These are phyloP conservation scores for Canavalia gladiata DNA, from an alignment of 306 rosid species.

Conservation along the genomic window DNA sequence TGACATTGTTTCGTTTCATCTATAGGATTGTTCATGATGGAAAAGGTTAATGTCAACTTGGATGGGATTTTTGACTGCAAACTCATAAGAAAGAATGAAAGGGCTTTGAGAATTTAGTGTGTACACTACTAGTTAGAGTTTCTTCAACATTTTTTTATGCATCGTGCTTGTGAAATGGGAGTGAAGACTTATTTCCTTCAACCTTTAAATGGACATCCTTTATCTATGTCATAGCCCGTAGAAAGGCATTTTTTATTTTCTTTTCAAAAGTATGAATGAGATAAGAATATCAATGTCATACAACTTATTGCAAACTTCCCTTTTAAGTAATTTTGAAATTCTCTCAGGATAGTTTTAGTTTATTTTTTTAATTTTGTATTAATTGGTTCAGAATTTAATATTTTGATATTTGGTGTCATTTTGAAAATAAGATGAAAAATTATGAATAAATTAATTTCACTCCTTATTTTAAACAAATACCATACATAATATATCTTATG, in stretches of 20 bases:
- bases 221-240: constrained; percentile 18
- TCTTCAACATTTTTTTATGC: background rate
- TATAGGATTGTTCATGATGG: constrained; percentile 31
- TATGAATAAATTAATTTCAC: background rate
- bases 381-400: background rate
- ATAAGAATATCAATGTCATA: constrained; percentile 32
- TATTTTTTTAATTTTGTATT: background rate
- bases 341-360: background rate
- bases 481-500: background rate
- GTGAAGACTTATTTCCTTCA: background rate
- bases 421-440: background rate
- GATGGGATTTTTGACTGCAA: background rate
- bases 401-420: too few species aligned
- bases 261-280: constrained; percentile 24
- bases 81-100: background rate
- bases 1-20: constrained; percentile 32
- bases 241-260: constrained; percentile 25
- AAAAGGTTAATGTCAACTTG: background rate
- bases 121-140: background rate
- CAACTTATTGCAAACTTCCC: background rate
- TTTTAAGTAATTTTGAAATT: background rate
- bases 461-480: background rate
- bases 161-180: background rate
- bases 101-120: background rate
- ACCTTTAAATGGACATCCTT: background rate